Evolutionary conservation across 75 land plant genomes (phyloP).

Genomic region (Pseudotsuga menziesii): DNA sequence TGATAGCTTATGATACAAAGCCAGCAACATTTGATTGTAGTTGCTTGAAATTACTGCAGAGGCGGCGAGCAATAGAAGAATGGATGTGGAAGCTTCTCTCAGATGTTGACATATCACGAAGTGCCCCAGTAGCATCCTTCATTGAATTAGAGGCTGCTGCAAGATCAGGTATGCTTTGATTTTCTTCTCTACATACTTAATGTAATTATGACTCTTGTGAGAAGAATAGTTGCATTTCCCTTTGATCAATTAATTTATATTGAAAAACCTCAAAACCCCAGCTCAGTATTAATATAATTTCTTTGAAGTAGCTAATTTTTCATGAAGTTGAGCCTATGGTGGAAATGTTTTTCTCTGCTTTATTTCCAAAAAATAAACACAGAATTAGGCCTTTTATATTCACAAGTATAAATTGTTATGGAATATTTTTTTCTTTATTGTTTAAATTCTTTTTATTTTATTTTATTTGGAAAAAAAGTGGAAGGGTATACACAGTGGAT

Average conservation of each 20-base stretch:
- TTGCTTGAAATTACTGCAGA: slow-evolving; percentile 40
- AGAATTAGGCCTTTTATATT: too few relatives aligned
- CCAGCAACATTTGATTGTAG: slow-evolving; percentile 2
- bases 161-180: slow-evolving; percentile 62
- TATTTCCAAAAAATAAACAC: background rate
- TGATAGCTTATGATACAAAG: background rate
- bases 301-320: background rate
- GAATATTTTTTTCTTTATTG: too few relatives aligned
- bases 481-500: too few relatives aligned
- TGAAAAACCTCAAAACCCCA: background rate
- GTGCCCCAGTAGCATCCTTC: slow-evolving; percentile 76
- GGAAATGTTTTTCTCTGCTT: background rate
- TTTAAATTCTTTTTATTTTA: too few relatives aligned
- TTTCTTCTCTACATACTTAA: slow-evolving; percentile 8
- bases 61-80: slow-evolving; percentile 83
- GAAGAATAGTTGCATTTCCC: background rate
- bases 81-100: slow-evolving; percentile 83
- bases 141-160: slow-evolving; percentile 96
- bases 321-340: background rate
- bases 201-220: too few relatives aligned
- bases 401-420: too few relatives aligned
- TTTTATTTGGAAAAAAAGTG: too few relatives aligned
- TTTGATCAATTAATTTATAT: background rate
- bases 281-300: background rate
- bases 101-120: slow-evolving; percentile 90